Percentiles rank a stretch among this genome's conserved stretches.
Evolutionary conservation across 2,329 filamentous ascomycete genomes (phyloP).

Genomic region (Pyrenophora seminiperda): DNA sequence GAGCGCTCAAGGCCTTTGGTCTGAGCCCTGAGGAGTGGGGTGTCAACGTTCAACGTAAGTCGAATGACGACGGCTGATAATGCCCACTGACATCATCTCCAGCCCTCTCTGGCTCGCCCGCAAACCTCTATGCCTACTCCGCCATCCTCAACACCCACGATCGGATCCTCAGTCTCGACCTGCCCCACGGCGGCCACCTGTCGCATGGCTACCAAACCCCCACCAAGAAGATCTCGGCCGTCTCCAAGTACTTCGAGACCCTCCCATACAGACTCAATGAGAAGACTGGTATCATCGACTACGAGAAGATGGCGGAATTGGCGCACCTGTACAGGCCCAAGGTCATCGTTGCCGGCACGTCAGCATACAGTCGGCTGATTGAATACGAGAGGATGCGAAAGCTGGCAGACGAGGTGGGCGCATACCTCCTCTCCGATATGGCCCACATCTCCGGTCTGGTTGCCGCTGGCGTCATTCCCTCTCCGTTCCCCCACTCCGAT

Average conservation of each 20-base stretch:
- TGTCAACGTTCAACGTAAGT: constrained; percentile 89
- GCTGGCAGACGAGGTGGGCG: constrained; percentile 90
- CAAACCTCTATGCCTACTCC: constrained; percentile 84
- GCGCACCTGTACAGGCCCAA: constrained; percentile 93
- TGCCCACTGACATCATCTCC: constrained; percentile 22
- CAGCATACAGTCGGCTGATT: constrained; percentile 96
- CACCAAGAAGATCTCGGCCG: constrained; percentile 80
- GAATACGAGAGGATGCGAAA: constrained; percentile 96
- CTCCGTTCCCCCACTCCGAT: constrained; percentile 89
- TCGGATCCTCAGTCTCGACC: constrained; percentile 93
- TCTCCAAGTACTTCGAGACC: constrained; percentile 99
- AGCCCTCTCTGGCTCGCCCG: constrained; percentile 81
- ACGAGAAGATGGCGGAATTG: constrained; percentile 88
- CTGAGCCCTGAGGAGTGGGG: constrained; percentile 90
- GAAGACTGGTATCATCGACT: constrained; percentile 95
- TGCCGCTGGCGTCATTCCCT: constrained; percentile 89
- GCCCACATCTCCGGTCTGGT: constrained; percentile 97
- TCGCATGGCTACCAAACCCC: constrained; percentile 98
- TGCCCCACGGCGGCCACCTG: constrained; percentile 94
- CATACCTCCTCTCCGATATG: constrained; percentile 97
- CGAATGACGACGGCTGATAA: not conserved
- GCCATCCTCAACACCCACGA: constrained; percentile 92
- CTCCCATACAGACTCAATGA: constrained; percentile 92
- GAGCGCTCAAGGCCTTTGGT: constrained; percentile 90
- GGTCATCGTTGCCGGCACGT: constrained; percentile 93